A percentile compares a stretch with the other conserved stretches of the same genome.
These are phyloP conservation scores for Intubia oerlemansii DNA, from an alignment of 2,329 filamentous ascomycete genomes.

Conservation along the genomic window DNA sequence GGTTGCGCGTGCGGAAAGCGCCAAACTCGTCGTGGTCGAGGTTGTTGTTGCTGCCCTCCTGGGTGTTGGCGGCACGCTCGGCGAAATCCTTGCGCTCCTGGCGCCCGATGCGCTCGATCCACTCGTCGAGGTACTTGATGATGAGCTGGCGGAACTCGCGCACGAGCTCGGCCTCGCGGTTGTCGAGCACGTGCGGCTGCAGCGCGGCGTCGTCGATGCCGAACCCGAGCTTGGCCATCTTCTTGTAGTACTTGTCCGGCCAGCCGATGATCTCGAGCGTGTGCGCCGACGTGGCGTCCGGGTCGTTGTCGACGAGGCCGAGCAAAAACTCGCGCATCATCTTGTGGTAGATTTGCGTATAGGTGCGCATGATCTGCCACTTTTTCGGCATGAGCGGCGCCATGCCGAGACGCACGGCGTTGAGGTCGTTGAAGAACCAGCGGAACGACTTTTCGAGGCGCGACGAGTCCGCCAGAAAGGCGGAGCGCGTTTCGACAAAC, in stretches of 20 bases:
- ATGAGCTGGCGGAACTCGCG: slow-evolving; percentile 89
- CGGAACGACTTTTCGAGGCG: slow-evolving; percentile 71
- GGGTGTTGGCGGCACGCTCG: slow-evolving; percentile 43
- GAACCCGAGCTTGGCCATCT: slow-evolving; percentile 82
- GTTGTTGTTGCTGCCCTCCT: slow-evolving; percentile 51
- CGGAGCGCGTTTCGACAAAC: slow-evolving; percentile 48
- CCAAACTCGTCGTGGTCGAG: slow-evolving; percentile 76
- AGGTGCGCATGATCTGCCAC: slow-evolving; percentile 88
- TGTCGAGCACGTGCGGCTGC: slow-evolving; percentile 70
- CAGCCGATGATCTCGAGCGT: slow-evolving; percentile 86
- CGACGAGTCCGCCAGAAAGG: slow-evolving; percentile 66
- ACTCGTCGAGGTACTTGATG: slow-evolving; percentile 86
- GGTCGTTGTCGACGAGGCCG: slow-evolving; percentile 62
- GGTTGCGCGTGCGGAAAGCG: slow-evolving; percentile 76
- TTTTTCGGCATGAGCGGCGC: slow-evolving; percentile 79
- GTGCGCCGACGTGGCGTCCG: slow-evolving; percentile 65
- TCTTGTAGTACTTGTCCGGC: slow-evolving; percentile 88
- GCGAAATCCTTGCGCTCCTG: slow-evolving; percentile 67
- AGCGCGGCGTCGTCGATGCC: slow-evolving; percentile 42
- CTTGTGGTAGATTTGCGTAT: slow-evolving; percentile 74
- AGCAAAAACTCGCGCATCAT: slow-evolving; percentile 92
- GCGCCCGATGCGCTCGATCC: slow-evolving; percentile 82
- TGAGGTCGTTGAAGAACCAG: slow-evolving; percentile 97
- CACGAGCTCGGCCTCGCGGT: slow-evolving; percentile 73
- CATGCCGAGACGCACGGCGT: slow-evolving; percentile 87